Evolutionary conservation across 2,329 filamentous ascomycete genomes (phyloP).

Genomic region (Tolypocladium tundrense): DNA sequence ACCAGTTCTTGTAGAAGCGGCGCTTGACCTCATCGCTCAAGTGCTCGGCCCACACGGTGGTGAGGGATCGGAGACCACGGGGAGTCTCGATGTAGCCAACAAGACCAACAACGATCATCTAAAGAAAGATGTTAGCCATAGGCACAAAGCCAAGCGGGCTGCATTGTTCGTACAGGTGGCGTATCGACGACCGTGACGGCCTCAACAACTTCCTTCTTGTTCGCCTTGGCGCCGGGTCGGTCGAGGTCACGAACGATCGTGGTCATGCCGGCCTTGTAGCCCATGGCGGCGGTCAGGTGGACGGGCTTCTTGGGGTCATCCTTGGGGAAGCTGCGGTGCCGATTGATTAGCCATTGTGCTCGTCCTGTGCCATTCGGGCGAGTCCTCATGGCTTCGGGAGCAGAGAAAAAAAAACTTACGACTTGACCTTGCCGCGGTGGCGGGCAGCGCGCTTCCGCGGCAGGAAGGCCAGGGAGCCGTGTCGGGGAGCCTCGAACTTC

Average conservation of each 20-base stretch:
- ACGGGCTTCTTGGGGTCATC: slow-evolving; percentile 99
- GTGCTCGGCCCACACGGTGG: slow-evolving; percentile 99
- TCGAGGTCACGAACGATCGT: slow-evolving; percentile 99
- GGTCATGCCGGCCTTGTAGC: slow-evolving; percentile 99
- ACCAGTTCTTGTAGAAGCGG: slow-evolving; percentile 99
- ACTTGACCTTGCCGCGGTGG: slow-evolving; percentile 97
- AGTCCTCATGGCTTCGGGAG: background rate
- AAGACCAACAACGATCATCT: slow-evolving; percentile 99
- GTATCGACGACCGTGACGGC: slow-evolving; percentile 82
- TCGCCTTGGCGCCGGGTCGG: slow-evolving; percentile 96
- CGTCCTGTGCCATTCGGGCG: background rate
- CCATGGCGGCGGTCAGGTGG: slow-evolving; percentile 95
- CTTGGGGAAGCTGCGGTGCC: slow-evolving; percentile 78
- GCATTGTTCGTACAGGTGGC: slow-evolving; percentile 86
- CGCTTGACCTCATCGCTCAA: slow-evolving; percentile 97
- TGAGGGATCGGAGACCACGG: slow-evolving; percentile 97
- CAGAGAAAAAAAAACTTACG: slow-evolving; percentile 47
- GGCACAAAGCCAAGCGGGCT: slow-evolving; percentile 68
- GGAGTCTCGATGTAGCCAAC: slow-evolving; percentile 99
- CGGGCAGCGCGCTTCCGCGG: slow-evolving; percentile 87
- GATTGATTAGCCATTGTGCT: slow-evolving; percentile 15
- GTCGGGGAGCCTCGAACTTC: slow-evolving; percentile 76
- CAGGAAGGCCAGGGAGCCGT: slow-evolving; percentile 84
- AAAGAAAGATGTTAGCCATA: slow-evolving; percentile 59
- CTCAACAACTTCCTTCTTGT: slow-evolving; percentile 98